Percentiles rank a stretch among this genome's conserved stretches.
Conservation (phyloP, 805 yeast genomes). For the Cyberlindnera samutprakarnensis region DNA sequence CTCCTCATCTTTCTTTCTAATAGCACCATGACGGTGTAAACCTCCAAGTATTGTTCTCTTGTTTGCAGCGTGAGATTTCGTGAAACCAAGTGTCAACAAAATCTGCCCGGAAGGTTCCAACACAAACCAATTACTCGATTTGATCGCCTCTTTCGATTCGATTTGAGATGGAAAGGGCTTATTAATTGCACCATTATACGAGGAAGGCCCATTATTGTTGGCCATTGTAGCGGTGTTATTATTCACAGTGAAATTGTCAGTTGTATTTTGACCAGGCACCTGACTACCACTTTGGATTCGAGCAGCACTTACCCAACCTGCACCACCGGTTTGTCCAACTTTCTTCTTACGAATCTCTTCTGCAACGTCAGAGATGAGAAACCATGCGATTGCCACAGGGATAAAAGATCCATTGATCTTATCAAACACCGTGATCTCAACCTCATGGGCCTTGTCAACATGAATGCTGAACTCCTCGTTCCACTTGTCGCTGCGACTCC, state of each 20-base stretch:
- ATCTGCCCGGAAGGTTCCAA: constrained; percentile 94
- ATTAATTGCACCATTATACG: constrained; percentile 1
- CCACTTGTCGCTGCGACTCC: constrained; percentile 74
- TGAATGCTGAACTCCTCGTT: constrained; percentile 73
- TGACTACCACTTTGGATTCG: constrained; percentile 28
- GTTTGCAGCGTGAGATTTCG: constrained; percentile 50
- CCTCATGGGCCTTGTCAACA: constrained; percentile 87
- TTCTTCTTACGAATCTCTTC: constrained; percentile 92
- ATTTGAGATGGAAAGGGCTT: background rate
- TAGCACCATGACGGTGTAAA: constrained; percentile 95
- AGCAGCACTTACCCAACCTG: constrained; percentile 88
- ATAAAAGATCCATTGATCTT: constrained; percentile 50
- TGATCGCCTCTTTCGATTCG: constrained; percentile 25
- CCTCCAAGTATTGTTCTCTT: constrained; percentile 47
- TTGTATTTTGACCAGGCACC: constrained; percentile 12
- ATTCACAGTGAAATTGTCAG: constrained; percentile 18
- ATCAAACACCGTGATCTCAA: constrained; percentile 84
- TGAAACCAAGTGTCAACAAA: constrained; percentile 68
- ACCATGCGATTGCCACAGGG: constrained; percentile 93
- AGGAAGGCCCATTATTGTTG: background rate
- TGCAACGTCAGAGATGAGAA: constrained; percentile 81
- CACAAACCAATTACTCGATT: constrained; percentile 77
- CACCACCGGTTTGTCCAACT: constrained; percentile 66
- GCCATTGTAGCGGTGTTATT: constrained; percentile 6
- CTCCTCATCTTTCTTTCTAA: constrained; percentile 82